Evolutionary conservation across 2,329 filamentous ascomycete species (phyloP).

Genomic region (Aspergillus japonicus): DNA sequence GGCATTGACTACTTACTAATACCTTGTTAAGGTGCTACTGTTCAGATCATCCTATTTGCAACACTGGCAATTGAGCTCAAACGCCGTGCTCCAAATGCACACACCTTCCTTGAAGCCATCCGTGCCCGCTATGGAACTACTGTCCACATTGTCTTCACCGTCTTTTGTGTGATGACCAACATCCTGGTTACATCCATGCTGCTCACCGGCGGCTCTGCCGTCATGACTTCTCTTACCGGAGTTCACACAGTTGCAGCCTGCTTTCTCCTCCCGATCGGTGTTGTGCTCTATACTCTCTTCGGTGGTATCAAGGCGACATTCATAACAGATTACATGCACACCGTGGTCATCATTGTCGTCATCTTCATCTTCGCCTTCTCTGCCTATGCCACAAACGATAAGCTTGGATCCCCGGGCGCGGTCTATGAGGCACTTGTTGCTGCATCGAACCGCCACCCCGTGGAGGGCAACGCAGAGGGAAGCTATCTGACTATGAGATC

Average conservation of each 20-base stretch:
- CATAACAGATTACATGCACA: slow-evolving; percentile 82
- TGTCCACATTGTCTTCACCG: slow-evolving; percentile 75
- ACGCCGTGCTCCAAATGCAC: slow-evolving; percentile 80
- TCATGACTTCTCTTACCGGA: slow-evolving; percentile 68
- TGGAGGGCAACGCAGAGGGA: slow-evolving; percentile 74
- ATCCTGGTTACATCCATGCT: slow-evolving; percentile 88
- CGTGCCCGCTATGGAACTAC: slow-evolving; percentile 71
- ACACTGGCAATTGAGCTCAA: slow-evolving; percentile 89
- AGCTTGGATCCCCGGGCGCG: slow-evolving; percentile 70
- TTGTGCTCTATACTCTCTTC: slow-evolving; percentile 74
- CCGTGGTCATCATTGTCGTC: slow-evolving; percentile 70
- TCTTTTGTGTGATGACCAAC: slow-evolving; percentile 80
- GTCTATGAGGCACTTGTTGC: slow-evolving; percentile 76
- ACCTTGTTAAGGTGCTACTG: slow-evolving; percentile 61
- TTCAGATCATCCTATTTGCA: slow-evolving; percentile 86
- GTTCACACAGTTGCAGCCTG: slow-evolving; percentile 78
- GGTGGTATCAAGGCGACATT: slow-evolving; percentile 84
- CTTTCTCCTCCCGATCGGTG: slow-evolving; percentile 77
- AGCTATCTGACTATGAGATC: slow-evolving; percentile 86
- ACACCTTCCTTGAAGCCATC: slow-evolving; percentile 80
- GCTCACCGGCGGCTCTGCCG: slow-evolving; percentile 77
- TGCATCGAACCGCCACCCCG: slow-evolving; percentile 68
- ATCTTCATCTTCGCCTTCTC: slow-evolving; percentile 83
- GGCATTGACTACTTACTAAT: slow-evolving; percentile 45
- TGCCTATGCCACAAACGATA: slow-evolving; percentile 70